These are phyloP conservation scores for Pseudocercospora musae DNA, from an alignment of 2,329 filamentous ascomycete genomes.

Conservation along the genomic window DNA sequence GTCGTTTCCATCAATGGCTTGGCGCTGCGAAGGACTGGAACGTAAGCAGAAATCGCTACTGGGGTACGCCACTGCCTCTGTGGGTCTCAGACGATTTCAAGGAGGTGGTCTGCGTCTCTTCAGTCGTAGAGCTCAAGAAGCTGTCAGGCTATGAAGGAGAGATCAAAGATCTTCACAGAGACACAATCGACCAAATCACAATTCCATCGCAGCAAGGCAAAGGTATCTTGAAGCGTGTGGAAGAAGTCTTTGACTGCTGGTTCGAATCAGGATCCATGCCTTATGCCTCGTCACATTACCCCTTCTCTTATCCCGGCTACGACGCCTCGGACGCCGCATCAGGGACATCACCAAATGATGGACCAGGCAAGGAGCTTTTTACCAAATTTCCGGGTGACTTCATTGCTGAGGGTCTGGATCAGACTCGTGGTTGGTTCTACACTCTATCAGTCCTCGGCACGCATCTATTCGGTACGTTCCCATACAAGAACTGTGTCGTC, in stretches of 20 bases:
- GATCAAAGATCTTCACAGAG: conserved; percentile 80
- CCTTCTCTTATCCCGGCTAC: conserved; percentile 77
- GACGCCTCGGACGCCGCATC: conserved; percentile 31
- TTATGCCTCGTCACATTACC: conserved; percentile 86
- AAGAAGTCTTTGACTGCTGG: conserved; percentile 96
- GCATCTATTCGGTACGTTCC: conserved; percentile 77
- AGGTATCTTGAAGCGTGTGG: conserved; percentile 72
- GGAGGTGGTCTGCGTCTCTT: conserved; percentile 82
- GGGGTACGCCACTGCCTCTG: conserved; percentile 88
- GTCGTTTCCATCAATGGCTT: conserved; percentile 89
- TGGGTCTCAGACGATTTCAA: conserved; percentile 90
- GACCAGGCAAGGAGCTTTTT: conserved; percentile 58
- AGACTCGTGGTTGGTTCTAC: conserved; percentile 97
- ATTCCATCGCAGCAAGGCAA: conserved; percentile 89
- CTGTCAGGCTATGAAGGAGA: conserved; percentile 84
- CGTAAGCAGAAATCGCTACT: conserved; percentile 88
- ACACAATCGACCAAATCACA: conserved; percentile 90
- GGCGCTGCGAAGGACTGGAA: conserved; percentile 91
- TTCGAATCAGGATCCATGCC: conserved; percentile 97
- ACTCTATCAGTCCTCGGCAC: conserved; percentile 84
- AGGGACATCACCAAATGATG: conserved; percentile 27
- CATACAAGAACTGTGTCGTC: conserved; percentile 95
- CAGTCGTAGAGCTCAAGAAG: conserved; percentile 76
- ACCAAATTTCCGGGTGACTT: conserved; percentile 86
- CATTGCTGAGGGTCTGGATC: conserved; percentile 88